These are phyloP conservation scores for Ogataea populi-albae DNA, from an alignment of 805 yeast species.

Conservation along the genomic window DNA sequence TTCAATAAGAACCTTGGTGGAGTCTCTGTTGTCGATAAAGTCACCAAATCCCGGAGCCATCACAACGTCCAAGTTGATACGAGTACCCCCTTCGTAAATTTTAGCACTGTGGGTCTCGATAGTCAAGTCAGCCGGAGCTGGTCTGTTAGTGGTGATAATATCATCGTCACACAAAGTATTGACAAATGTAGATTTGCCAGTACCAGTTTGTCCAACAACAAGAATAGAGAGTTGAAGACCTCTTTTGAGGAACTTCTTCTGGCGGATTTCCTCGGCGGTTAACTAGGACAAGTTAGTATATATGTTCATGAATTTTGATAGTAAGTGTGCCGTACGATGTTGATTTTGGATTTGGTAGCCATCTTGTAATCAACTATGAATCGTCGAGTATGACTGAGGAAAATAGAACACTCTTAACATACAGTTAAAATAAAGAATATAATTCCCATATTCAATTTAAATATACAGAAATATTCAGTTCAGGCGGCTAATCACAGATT, in stretches of 20 bases:
- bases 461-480: neutral
- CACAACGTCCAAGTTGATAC: conserved; percentile 60
- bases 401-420: too few species aligned
- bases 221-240: conserved; percentile 48
- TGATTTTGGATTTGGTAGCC: conserved; percentile 21
- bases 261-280: conserved; percentile 35
- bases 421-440: too few species aligned
- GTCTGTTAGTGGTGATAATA: conserved; percentile 40
- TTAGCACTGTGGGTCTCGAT: conserved; percentile 33
- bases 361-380: too few species aligned
- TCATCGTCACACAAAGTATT: conserved; percentile 70
- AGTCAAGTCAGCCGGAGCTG: conserved; percentile 30
- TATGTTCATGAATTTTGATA: neutral
- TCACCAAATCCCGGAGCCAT: conserved; percentile 74
- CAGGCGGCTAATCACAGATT: neutral
- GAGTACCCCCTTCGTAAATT: conserved; percentile 45
- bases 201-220: conserved; percentile 56
- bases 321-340: conserved; percentile 15
- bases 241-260: conserved; percentile 47
- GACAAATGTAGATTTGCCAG: conserved; percentile 76
- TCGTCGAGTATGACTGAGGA: too few species aligned
- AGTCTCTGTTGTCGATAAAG: conserved; percentile 56
- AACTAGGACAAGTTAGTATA: conserved; percentile 12
- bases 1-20: conserved; percentile 58
- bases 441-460: neutral